Evolutionary conservation across 2,329 filamentous ascomycete species (phyloP), one percentile per base, ranked within the genome.

Genomic region (Aspergillus ustus): DNA sequence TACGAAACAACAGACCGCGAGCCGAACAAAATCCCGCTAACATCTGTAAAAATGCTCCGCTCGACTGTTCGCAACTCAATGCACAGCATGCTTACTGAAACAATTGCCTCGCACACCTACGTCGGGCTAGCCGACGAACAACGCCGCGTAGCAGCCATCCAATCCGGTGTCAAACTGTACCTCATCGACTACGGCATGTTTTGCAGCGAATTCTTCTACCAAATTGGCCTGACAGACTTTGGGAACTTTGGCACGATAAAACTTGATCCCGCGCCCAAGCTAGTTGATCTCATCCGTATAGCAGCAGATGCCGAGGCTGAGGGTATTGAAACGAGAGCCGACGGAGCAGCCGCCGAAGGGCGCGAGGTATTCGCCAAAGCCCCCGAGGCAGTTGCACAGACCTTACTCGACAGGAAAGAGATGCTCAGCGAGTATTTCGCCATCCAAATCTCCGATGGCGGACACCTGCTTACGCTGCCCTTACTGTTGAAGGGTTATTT

Each of bases 351-450:
- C 7, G 68, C 72, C 7, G 82, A 84, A 44, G 68, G 73, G 8
- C 76, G 68, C n/a, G 85, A 91, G 34, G 86, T 93, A 45, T 86
- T 89, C 66, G 80, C 85, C 0, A 83, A 87, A 40, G 85, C 93
- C 0, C 87, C 91, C 1, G 81, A 87, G 4, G 82, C 84, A 3
- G 89, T 97, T 3, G 80, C 84, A 0, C 76, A 83, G 2, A 89
- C 93, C 67, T 82, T 98, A 2, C 83, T 96, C 34, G 86, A 89
- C 66, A 86, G 90, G 11, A 85, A 91, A 40, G 90, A 94, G 70
- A 96, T 99, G 91, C 84, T 99, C 1, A 82, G 85, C 2, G 95
- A 99, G 76, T 99, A 99, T 77, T 98, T 99, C 76, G 90, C 89
- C 1, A 80, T 99, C 49, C 89, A 94, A 58, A 88, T 99, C 40